phyloP scores from a whole-genome alignment of 208 protist species.

The Acanthamoeba divionensis region DNA sequence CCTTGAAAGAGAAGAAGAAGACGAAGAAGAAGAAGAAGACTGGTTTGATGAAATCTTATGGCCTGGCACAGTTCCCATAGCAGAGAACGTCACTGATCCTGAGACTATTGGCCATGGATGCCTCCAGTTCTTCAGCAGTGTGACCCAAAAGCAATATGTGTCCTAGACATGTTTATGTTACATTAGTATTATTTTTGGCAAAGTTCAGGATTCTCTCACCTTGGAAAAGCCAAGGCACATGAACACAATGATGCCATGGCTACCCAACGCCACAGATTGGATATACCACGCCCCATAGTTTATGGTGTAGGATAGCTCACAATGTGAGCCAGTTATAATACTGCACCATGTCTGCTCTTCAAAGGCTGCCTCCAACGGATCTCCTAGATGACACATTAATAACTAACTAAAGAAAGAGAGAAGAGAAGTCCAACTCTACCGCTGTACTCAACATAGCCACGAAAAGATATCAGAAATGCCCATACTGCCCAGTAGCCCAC shows the following conservation, averaged over 20 bases:
- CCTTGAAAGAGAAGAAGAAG: no score
- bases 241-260: conserved; percentile 47
- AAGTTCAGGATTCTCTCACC: not conserved
- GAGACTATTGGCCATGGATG: not conserved
- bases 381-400: not conserved
- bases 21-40: no score
- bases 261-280: not conserved
- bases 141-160: not conserved
- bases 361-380: not conserved
- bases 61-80: no score
- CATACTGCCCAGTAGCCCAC: conserved; percentile 27
- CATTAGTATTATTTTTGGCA: not conserved
- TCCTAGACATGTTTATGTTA: not conserved
- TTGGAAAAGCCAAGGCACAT: conserved; percentile 7
- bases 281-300: conserved; percentile 19
- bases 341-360: not conserved
- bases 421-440: not conserved
- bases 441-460: not conserved
- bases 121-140: conserved; percentile 19
- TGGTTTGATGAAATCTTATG: no score
- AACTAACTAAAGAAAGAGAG: not conserved
- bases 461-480: not conserved
- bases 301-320: not conserved
- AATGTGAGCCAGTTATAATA: not conserved
- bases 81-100: no score